Conservation (phyloP, 2,329 filamentous ascomycete species). For the Tolypocladium inflatum region DNA sequence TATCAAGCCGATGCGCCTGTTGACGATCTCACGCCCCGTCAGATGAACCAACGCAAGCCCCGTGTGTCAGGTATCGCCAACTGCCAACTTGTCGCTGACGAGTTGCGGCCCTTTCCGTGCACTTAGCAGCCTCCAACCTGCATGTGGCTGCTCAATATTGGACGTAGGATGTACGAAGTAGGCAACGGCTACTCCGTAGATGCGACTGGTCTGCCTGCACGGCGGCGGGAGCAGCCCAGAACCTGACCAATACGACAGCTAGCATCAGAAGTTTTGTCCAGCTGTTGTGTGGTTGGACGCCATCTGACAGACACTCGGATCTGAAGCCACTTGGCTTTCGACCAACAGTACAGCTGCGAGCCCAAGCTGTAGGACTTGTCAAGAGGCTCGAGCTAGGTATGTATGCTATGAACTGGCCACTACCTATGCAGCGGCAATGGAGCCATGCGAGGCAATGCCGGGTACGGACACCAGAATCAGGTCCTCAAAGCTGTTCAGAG, state of each 20-base stretch:
- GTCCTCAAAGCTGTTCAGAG: slow-evolving; percentile 14
- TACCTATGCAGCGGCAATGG: neutral
- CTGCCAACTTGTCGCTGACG: too few relatives aligned
- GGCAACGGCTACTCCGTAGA: neutral
- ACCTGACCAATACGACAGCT: too few relatives aligned
- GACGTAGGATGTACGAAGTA: neutral
- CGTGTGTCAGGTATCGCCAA: neutral
- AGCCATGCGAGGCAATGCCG: neutral
- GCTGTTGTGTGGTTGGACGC: neutral
- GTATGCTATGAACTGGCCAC: neutral
- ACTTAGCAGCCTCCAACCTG: neutral
- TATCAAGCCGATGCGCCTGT: neutral
- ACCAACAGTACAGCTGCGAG: neutral
- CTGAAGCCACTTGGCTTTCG: neutral
- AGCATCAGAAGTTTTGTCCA: neutral
- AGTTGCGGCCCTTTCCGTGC: neutral
- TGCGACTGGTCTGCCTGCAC: neutral
- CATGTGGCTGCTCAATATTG: neutral
- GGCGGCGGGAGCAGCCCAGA: neutral
- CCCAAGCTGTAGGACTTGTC: neutral
- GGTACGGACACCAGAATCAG: neutral
- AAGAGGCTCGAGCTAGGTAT: neutral
- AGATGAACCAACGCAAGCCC: neutral
- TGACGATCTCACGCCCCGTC: neutral
- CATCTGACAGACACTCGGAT: neutral